A percentile compares a stretch with the other conserved stretches of the same genome.
These are phyloP conservation scores for Hura crepitans DNA, from an alignment of 441 rosid species.

Conservation along the genomic window DNA sequence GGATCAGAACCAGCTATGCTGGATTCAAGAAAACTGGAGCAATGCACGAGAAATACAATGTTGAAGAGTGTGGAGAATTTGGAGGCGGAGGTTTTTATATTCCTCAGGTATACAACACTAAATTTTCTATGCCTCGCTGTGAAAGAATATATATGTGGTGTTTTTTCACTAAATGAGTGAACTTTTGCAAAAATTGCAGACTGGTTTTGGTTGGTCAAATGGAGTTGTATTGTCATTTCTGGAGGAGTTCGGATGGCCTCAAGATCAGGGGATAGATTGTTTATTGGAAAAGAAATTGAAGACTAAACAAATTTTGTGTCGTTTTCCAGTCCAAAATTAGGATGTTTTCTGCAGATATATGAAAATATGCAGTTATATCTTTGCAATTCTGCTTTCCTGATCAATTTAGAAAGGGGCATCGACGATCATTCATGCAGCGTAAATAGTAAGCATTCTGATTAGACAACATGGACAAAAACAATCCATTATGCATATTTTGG, in stretches of 20 bases:
- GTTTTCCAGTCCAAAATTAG: not conserved
- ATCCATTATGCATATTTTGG: no score
- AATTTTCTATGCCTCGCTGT: no score
- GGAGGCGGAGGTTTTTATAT: slow-evolving; percentile 84
- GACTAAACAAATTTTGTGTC: not conserved
- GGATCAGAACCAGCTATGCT: slow-evolving; percentile 68
- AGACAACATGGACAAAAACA: no score
- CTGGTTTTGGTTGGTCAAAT: slow-evolving; percentile 96
- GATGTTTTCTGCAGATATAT: no score
- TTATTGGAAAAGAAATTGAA: not conserved
- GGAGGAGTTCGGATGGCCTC: slow-evolving; percentile 95
- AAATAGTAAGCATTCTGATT: no score
- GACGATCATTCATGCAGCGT: no score
- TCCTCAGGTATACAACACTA: slow-evolving; percentile 50
- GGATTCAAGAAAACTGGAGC: slow-evolving; percentile 59
- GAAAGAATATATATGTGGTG: no score
- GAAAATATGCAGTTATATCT: no score
- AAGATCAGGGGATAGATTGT: slow-evolving; percentile 41
- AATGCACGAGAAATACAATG: slow-evolving; percentile 76
- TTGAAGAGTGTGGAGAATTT: slow-evolving; percentile 52
- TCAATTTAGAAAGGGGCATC: no score
- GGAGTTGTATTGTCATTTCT: slow-evolving; percentile 79
- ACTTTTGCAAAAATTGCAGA: slow-evolving; percentile 40
- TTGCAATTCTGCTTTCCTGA: no score
- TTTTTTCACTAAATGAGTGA: not conserved